phyloP scores from a whole-genome alignment of 768 basidiomycete species.

The Pulveroboletus sp. region DNA sequence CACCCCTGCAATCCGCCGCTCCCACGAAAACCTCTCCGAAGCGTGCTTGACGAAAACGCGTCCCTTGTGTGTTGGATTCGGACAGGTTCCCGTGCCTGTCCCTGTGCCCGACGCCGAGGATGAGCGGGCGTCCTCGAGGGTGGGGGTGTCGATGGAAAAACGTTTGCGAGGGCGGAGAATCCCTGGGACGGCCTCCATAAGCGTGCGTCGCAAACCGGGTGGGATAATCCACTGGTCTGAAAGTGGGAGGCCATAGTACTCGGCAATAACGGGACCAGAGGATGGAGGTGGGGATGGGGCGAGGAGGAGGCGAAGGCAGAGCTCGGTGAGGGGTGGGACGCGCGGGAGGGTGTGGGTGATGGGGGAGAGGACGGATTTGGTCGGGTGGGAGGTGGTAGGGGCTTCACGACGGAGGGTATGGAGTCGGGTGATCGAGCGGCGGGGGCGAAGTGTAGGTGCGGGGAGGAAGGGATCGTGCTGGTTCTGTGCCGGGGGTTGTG shows the following conservation, averaged over 20 bases:
- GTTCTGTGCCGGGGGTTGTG: conserved; percentile 13
- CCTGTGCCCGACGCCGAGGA: background rate
- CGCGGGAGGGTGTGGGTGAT: conserved; percentile 17
- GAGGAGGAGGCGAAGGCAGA: conserved; percentile 38
- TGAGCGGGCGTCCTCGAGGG: background rate
- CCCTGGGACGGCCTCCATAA: conserved; percentile 29
- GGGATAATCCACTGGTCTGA: conserved; percentile 28
- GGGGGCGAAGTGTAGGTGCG: conserved; percentile 7
- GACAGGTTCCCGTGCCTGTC: conserved; percentile 48
- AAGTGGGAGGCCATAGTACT: conserved; percentile 31
- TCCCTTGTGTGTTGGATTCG: conserved; percentile 33
- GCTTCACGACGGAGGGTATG: conserved; percentile 9
- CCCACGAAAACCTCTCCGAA: conserved; percentile 70
- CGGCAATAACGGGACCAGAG: conserved; percentile 19
- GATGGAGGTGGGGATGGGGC: conserved; percentile 18
- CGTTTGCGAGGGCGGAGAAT: conserved; percentile 26
- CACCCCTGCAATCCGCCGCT: conserved; percentile 47
- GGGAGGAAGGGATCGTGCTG: background rate
- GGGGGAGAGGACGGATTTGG: conserved; percentile 18
- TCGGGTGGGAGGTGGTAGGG: background rate
- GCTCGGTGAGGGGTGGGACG: conserved; percentile 34
- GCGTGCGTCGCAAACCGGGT: conserved; percentile 20
- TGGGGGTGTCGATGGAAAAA: conserved; percentile 7
- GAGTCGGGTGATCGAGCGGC: conserved; percentile 13
- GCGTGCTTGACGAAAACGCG: conserved; percentile 52